phyloP scores from a whole-genome alignment of 2,329 filamentous ascomycete genomes.

The Verticillium albo-atrum region DNA sequence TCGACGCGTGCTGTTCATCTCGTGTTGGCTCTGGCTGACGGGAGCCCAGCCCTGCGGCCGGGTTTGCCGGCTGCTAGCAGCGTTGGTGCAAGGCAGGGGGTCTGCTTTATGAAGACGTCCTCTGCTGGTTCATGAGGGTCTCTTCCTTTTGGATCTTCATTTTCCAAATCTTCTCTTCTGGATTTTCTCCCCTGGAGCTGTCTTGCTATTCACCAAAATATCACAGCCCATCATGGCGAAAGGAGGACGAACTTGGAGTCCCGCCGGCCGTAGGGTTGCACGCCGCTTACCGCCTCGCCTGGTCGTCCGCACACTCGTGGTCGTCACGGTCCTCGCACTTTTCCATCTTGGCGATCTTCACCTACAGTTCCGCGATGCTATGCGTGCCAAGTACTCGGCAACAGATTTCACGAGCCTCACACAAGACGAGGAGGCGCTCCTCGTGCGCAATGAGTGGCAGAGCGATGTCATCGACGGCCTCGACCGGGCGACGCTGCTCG shows the following conservation, averaged over 20 bases:
- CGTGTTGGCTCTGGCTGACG: neutral
- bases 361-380: conserved; percentile 5
- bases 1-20: neutral
- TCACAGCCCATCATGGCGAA: neutral
- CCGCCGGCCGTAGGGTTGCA: conserved; percentile 3
- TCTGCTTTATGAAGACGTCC: neutral
- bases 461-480: neutral
- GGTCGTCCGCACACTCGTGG: conserved; percentile 1
- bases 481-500: conserved; percentile 9
- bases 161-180: neutral
- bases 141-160: too few species aligned
- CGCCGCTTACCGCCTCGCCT: conserved; percentile 1
- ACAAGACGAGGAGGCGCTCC: conserved; percentile 1
- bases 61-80: neutral
- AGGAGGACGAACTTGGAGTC: conserved; percentile 7
- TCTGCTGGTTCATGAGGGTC: neutral
- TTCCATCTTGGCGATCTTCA: conserved; percentile 8
- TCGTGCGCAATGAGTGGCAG: conserved; percentile 2
- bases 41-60: neutral
- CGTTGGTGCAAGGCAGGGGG: neutral
- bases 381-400: conserved; percentile 10
- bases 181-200: neutral
- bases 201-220: neutral
- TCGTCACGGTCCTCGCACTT: conserved; percentile 2
- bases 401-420: conserved; percentile 6